A percentile compares a stretch with the other conserved stretches of the same genome.
Conservation (phyloP, 345 rosid species). For the Kernera saxatilis region DNA sequence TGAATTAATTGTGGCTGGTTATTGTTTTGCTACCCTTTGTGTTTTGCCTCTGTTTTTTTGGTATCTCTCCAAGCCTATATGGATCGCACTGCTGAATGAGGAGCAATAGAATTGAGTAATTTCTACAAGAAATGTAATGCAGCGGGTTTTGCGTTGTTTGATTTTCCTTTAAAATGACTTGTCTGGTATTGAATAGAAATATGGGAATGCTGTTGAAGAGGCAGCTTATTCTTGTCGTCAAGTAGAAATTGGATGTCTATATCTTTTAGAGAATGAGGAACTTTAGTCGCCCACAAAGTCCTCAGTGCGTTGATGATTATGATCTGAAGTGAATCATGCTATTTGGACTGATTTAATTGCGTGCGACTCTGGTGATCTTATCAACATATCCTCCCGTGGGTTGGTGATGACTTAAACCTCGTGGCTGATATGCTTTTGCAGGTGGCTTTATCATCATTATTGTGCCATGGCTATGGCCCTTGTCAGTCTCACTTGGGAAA, state of each 20-base stretch:
- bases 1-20: background rate
- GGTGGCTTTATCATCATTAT: constrained; percentile 99
- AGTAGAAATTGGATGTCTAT: background rate
- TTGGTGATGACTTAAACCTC: background rate
- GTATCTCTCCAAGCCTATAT: background rate
- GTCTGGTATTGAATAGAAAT: background rate
- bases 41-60: constrained; percentile 2
- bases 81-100: background rate
- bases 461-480: constrained; percentile 95
- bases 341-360: background rate
- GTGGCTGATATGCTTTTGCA: constrained; percentile 33
- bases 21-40: background rate
- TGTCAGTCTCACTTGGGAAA: constrained; percentile 99
- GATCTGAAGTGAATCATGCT: background rate
- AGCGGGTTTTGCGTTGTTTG: background rate
- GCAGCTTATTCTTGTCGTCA: background rate
- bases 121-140: background rate
- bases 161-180: background rate
- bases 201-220: background rate
- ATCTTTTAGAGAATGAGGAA: background rate
- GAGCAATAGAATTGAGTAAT: background rate
- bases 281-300: background rate
- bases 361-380: background rate
- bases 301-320: background rate
- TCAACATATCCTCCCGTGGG: background rate